phyloP scores from a whole-genome alignment of 1,139 yeast species.

The Suhomyces bribrorum region DNA sequence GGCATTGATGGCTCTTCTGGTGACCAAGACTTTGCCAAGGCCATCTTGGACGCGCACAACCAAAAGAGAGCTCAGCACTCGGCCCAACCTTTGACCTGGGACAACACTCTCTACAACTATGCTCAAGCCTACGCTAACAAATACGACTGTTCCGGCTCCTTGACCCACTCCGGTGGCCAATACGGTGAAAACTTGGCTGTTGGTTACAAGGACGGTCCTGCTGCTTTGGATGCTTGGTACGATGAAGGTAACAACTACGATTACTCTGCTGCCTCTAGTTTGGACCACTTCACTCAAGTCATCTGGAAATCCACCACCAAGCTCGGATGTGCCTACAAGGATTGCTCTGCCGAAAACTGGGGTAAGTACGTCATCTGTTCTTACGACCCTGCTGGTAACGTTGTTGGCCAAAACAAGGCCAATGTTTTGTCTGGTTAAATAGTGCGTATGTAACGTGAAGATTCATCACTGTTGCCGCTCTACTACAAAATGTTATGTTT shows the following conservation, averaged over 20 bases:
- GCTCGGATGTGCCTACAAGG: conserved; percentile 42
- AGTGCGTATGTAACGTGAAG: conserved; percentile 8
- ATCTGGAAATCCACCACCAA: conserved; percentile 39
- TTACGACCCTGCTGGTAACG: conserved; percentile 55
- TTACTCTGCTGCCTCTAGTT: conserved; percentile 35
- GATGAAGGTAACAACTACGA: conserved; percentile 62
- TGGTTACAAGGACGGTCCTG: conserved; percentile 56
- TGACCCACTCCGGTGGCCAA: conserved; percentile 75
- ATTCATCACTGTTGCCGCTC: conserved; percentile 10
- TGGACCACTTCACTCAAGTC: conserved; percentile 45
- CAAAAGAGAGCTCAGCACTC: conserved; percentile 65
- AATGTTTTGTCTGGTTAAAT: conserved; percentile 48
- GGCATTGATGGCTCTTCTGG: conserved; percentile 12
- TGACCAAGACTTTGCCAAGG: conserved; percentile 37
- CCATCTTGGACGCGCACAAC: conserved; percentile 64
- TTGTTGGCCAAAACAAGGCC: conserved; percentile 44
- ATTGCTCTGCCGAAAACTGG: conserved; percentile 44
- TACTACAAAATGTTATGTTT: neutral
- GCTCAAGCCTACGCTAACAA: conserved; percentile 72
- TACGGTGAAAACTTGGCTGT: conserved; percentile 89
- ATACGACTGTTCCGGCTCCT: conserved; percentile 67
- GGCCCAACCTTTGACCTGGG: conserved; percentile 66
- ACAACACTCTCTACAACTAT: conserved; percentile 55
- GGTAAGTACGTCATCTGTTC: conserved; percentile 57
- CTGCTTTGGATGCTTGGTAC: conserved; percentile 84